A percentile compares a stretch with the other conserved stretches of the same genome.
These are phyloP conservation scores for Russula sp. DNA, from an alignment of 768 basidiomycete genomes.

Conservation along the genomic window DNA sequence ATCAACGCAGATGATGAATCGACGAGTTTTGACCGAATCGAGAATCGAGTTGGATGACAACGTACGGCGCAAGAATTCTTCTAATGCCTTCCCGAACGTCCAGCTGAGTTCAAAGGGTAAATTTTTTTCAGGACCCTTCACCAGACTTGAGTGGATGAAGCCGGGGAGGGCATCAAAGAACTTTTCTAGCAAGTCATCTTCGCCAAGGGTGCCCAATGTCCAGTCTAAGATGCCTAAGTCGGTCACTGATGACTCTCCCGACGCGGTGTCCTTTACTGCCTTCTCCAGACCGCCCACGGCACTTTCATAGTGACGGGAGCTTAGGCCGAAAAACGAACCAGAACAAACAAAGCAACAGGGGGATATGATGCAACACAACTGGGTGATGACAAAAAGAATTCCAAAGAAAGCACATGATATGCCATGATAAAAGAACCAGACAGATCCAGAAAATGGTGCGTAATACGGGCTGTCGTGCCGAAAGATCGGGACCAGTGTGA, in stretches of 20 bases:
- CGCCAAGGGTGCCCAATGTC: neutral
- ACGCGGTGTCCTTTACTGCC: neutral
- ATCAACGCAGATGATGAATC: neutral
- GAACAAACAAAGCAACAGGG: too few relatives aligned
- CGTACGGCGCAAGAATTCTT: neutral
- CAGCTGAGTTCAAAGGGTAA: neutral
- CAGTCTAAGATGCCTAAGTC: neutral
- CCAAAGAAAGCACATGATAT: neutral
- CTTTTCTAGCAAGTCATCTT: neutral
- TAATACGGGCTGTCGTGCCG: neutral
- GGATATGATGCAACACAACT: too few relatives aligned
- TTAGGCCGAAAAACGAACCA: too few relatives aligned
- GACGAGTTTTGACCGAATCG: neutral
- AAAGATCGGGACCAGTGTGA: neutral
- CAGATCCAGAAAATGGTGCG: neutral
- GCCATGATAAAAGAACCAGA: neutral
- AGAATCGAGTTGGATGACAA: neutral
- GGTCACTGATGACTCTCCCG: neutral
- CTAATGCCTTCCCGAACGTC: neutral
- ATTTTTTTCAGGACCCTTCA: neutral
- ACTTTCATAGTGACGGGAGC: too few relatives aligned
- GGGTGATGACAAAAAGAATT: too few relatives aligned
- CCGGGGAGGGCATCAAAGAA: constrained; percentile 1
- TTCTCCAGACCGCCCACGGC: neutral
- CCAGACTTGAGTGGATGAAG: neutral